These are phyloP conservation scores for Coprinellus micaceus DNA, from an alignment of 768 basidiomycete species.

Conservation along the genomic window DNA sequence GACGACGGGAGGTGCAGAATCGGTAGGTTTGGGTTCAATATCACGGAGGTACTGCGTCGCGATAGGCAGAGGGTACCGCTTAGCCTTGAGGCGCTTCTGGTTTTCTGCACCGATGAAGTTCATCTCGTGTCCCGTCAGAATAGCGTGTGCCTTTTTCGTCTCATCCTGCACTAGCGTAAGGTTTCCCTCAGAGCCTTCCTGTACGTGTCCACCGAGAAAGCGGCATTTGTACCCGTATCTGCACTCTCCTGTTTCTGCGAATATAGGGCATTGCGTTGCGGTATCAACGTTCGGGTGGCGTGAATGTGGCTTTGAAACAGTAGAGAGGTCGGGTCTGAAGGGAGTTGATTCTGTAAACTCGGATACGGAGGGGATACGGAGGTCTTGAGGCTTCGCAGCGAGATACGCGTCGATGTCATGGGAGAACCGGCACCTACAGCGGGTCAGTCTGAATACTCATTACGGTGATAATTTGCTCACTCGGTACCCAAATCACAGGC, in stretches of 20 bases:
- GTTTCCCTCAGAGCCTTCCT: conserved; percentile 40
- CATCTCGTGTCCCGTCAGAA: conserved; percentile 53
- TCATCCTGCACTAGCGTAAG: conserved; percentile 50
- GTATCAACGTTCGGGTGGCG: conserved; percentile 41
- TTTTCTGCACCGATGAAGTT: conserved; percentile 62
- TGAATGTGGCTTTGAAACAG: conserved; percentile 25
- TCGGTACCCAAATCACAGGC: conserved; percentile 68
- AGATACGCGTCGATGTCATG: conserved; percentile 81
- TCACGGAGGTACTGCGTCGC: conserved; percentile 2
- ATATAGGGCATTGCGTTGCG: conserved; percentile 61
- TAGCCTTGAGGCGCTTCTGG: conserved; percentile 59
- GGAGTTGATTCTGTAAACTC: conserved; percentile 47
- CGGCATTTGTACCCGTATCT: conserved; percentile 88
- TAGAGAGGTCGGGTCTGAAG: conserved; percentile 37
- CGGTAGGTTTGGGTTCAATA: neutral
- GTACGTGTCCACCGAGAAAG: conserved; percentile 77
- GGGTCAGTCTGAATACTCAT: neutral
- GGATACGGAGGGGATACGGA: conserved; percentile 49
- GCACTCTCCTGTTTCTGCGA: conserved; percentile 68
- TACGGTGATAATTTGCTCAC: conserved; percentile 25
- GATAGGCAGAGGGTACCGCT: conserved; percentile 36
- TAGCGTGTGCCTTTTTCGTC: conserved; percentile 50
- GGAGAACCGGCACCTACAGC: conserved; percentile 67
- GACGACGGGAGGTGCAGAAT: neutral
- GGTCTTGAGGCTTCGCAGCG: conserved; percentile 67